Percentiles rank a stretch among this genome's conserved stretches.
phyloP scores from a whole-genome alignment of 495 filamentous ascomycete genomes.

The Platismatia glauca region DNA sequence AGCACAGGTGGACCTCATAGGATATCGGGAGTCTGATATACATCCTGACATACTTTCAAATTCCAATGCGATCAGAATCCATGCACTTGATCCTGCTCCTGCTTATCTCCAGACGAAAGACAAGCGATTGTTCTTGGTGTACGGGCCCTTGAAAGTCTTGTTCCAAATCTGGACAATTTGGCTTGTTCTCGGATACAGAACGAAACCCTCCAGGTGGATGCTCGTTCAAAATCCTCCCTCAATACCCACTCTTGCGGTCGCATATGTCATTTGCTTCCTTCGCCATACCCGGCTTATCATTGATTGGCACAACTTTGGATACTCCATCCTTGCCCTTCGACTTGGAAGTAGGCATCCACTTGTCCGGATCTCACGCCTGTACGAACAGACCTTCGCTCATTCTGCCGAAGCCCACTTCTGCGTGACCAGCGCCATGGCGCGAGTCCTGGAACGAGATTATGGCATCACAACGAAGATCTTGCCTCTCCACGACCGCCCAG shows the following conservation, averaged over 20 bases:
- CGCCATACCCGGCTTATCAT: conserved; percentile 77
- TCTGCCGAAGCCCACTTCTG: conserved; percentile 68
- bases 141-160: conserved; percentile 77
- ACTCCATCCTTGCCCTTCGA: conserved; percentile 79
- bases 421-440: conserved; percentile 81
- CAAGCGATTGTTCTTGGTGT: conserved; percentile 67
- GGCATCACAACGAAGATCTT: conserved; percentile 53
- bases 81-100: conserved; percentile 56
- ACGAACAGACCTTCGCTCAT: conserved; percentile 63
- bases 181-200: conserved; percentile 60
- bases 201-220: conserved; percentile 66
- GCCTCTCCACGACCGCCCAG: conserved; percentile 79
- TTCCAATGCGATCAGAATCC: conserved; percentile 52
- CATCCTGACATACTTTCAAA: conserved; percentile 66
- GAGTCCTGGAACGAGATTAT: conserved; percentile 58
- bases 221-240: conserved; percentile 93
- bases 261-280: conserved; percentile 61
- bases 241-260: conserved; percentile 77
- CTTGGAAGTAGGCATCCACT: conserved; percentile 57
- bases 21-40: conserved; percentile 66
- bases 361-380: conserved; percentile 62
- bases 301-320: conserved; percentile 99
- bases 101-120: conserved; percentile 53
- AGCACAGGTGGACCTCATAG: conserved; percentile 73
- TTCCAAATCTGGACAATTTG: conserved; percentile 68